Percentiles rank a stretch among this genome's conserved stretches.
Evolutionary conservation across 306 rosid genomes (phyloP).

Genomic region (Citrullus amarus): DNA sequence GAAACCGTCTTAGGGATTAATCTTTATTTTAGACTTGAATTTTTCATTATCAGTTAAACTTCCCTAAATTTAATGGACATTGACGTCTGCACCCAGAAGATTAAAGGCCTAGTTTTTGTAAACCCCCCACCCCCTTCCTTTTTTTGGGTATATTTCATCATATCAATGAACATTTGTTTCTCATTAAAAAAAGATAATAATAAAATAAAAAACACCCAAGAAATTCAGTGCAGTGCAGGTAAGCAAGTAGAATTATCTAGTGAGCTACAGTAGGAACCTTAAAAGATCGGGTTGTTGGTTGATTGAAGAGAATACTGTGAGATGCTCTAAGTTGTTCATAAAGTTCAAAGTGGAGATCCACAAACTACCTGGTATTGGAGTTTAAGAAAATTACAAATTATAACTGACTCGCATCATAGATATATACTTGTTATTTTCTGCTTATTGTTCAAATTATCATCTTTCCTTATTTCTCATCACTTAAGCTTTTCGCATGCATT

Average conservation of each 20-base stretch:
- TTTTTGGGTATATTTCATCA: no score
- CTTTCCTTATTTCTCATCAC: neutral
- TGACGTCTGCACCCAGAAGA: neutral
- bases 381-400: neutral
- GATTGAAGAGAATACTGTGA: neutral
- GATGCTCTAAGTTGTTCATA: neutral
- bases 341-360: neutral
- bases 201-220: no score
- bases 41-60: neutral
- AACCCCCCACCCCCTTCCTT: neutral
- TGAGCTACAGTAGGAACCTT: neutral
- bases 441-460: neutral
- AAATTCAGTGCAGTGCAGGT: neutral
- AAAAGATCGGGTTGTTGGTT: no score
- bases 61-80: neutral
- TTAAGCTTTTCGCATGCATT: neutral
- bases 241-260: neutral
- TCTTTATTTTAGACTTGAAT: neutral
- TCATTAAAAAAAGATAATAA: no score
- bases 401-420: neutral
- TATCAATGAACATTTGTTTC: no score
- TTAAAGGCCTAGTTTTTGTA: neutral
- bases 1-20: neutral
- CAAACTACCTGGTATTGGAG: neutral
- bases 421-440: neutral